Evolutionary conservation across 164 flowering plant species (phyloP), one percentile per base, ranked within the genome.

Genomic region (Aristolochia contorta): DNA sequence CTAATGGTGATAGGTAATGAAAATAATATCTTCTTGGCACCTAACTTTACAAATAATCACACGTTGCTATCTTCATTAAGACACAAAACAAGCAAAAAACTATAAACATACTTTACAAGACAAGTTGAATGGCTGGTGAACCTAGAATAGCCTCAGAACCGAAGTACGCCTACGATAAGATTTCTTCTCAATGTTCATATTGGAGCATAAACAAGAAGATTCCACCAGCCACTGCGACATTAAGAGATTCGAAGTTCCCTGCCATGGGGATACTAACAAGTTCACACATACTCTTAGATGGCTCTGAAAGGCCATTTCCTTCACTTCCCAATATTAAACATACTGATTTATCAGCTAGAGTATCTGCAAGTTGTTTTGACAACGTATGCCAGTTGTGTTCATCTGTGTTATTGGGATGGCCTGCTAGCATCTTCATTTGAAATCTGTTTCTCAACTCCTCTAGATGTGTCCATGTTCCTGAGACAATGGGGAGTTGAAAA

Each of bases 201-300:
- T 72, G 75, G 51, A 91, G 67, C 88, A 82, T 72, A 59, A 72
- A 85, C 82, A 92, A 66, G 73, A 92, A 89, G 71, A 92, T 92
- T 13, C 98, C 98, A 49, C 98, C 98, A 2, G 96, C 98, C 57
- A 92, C 90, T 0, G 98, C 83, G 54, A 92, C 96, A 78, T 92
- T 92, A 13, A 92, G 91, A 33, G 98, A 92, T 74, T 92, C 98
- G 32, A 77, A 89, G 4, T 77, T 67, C 47, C 84, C 96, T 0
- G 79, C 76, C 98, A 92, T 92, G 14, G 86, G 87, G 65, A 92
- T 89, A 79, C 79, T 81, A 57, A 92, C 73, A 43, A 89, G 84
- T 75, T 86, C 90, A 67, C 84, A 86, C 3, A n/a, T 67, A 25
- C 52, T 49, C 65, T 46, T 69, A 23, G 93, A 74, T 68, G 77